Evolutionary conservation across 176 grass and related monocot species (phyloP), one percentile per base, ranked within the genome.

Genomic region (Aegilops tauschii): DNA sequence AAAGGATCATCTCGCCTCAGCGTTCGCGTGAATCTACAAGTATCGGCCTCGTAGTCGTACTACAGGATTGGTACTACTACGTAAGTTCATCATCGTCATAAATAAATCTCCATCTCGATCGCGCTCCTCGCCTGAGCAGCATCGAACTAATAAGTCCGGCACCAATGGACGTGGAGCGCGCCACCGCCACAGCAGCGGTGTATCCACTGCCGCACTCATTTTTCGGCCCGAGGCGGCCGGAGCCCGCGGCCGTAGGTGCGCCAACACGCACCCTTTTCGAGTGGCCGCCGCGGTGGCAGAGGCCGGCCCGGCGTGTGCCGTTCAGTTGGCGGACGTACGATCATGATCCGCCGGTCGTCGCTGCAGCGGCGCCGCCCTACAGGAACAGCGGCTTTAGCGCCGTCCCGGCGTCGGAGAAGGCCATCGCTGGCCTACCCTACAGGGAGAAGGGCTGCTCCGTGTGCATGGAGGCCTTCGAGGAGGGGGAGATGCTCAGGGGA

Each of bases 371-470:
- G 40, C 8, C 4, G 37, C 37, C 70, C 11, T 45, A 45, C 39
- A 27, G 37, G n/a, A 73, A 73, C 70, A 12, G 12, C 39, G n/a
- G 70, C 5, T 73, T 73, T 39, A 39, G 70, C 39, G 4, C 70
- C 7, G 39, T 73, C n/a, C 70, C 39, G 70, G 70, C 39, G 39
- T 73, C 39, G 37, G 70, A 23, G 39, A 45, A 23, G 70, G 70
- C 70, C 70, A 73, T 73, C 36, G 21, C 21, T 0, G 70, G 0
- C 1, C n/a, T 45, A n/a, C 70, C 70, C 9, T 25, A 25, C 23
- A 74, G 71, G 71, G 71, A 74, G 71, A 74, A 74, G 71, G 71
- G 27, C n/a, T 74, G 71, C 6, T 49, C 71, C n/a, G 71, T 74
- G 40, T 74, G 71, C 71, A 49, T 74, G 71, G 40, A 74, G 40